Evolutionary conservation across 305 asterid species (phyloP).

Genomic region (Striga hermonthica): DNA sequence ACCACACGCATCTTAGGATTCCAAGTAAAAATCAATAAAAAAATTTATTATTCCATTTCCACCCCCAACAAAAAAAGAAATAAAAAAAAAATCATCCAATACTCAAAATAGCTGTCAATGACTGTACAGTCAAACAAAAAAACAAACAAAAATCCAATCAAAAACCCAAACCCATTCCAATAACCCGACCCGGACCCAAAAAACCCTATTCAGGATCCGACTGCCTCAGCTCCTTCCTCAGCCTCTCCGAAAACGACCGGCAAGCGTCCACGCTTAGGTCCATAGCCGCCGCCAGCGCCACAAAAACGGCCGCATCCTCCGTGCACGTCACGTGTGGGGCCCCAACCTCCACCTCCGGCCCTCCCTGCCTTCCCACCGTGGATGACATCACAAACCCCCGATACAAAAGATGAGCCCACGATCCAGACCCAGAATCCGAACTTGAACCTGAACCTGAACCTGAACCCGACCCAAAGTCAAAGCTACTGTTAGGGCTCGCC

Average conservation of each 20-base stretch:
- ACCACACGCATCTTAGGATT: conserved; percentile 30
- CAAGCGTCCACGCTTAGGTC: conserved; percentile 93
- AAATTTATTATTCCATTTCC: conserved; percentile 15
- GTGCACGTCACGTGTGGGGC: conserved; percentile 86
- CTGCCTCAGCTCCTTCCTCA: conserved; percentile 75
- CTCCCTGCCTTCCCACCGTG: conserved; percentile 65
- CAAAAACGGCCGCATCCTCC: conserved; percentile 94
- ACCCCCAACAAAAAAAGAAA: conserved; percentile 36
- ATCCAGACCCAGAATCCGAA: conserved; percentile 63
- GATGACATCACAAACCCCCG: conserved; percentile 88
- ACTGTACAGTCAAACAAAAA: conserved; percentile 45
- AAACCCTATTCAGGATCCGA: conserved; percentile 39
- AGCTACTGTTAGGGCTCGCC: conserved; percentile 86
- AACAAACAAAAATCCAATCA: background rate
- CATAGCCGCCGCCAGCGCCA: conserved; percentile 92
- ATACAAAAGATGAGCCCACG: conserved; percentile 72
- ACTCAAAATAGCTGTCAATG: conserved; percentile 35
- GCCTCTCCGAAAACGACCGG: conserved; percentile 61
- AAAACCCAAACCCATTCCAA: conserved; percentile 6
- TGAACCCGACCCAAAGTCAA: conserved; percentile 57
- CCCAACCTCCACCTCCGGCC: conserved; percentile 88
- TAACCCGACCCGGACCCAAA: conserved; percentile 28
- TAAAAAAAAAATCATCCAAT: conserved; percentile 29
- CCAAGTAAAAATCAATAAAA: conserved; percentile 5
- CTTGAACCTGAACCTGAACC: conserved; percentile 55